Percentiles rank a stretch among this genome's conserved stretches.
Evolutionary conservation across 1,139 yeast genomes (phyloP).

Genomic region (Waltiozyma sp.): DNA sequence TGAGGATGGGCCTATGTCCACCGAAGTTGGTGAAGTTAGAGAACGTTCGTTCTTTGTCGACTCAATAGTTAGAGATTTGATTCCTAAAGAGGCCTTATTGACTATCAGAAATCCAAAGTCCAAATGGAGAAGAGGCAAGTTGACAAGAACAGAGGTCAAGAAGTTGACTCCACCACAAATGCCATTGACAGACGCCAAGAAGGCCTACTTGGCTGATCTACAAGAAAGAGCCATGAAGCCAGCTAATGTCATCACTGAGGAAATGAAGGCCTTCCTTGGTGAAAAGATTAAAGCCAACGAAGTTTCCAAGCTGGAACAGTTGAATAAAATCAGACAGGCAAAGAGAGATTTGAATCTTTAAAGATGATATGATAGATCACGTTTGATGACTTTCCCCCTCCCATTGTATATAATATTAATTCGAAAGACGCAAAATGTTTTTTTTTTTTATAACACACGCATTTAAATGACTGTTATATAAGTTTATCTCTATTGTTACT

Average conservation of each 20-base stretch:
- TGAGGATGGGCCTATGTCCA: constrained; percentile 51
- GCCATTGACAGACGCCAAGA: constrained; percentile 64
- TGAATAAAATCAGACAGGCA: constrained; percentile 1
- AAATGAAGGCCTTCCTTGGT: constrained; percentile 63
- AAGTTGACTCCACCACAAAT: constrained; percentile 59
- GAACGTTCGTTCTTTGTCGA: constrained; percentile 71
- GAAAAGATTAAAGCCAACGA: constrained; percentile 47
- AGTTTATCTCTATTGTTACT: too few species aligned
- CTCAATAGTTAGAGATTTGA: constrained; percentile 52
- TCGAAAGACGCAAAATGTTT: too few species aligned
- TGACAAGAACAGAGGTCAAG: constrained; percentile 53
- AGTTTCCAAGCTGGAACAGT: constrained; percentile 13
- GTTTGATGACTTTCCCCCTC: too few species aligned
- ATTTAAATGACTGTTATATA: too few species aligned
- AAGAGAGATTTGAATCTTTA: not conserved
- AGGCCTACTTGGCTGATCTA: constrained; percentile 40
- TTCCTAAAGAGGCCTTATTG: constrained; percentile 55
- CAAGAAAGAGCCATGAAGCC: constrained; percentile 35
- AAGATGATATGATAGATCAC: not conserved
- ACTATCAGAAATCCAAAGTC: constrained; percentile 64
- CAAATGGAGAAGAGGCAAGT: constrained; percentile 41
- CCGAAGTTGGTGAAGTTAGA: constrained; percentile 48
- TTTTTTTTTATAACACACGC: too few species aligned
- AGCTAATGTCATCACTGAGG: constrained; percentile 46
- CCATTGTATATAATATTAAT: too few species aligned